phyloP scores from a whole-genome alignment of 352 stramenopile genomes.

The Globisporangium parvum region DNA sequence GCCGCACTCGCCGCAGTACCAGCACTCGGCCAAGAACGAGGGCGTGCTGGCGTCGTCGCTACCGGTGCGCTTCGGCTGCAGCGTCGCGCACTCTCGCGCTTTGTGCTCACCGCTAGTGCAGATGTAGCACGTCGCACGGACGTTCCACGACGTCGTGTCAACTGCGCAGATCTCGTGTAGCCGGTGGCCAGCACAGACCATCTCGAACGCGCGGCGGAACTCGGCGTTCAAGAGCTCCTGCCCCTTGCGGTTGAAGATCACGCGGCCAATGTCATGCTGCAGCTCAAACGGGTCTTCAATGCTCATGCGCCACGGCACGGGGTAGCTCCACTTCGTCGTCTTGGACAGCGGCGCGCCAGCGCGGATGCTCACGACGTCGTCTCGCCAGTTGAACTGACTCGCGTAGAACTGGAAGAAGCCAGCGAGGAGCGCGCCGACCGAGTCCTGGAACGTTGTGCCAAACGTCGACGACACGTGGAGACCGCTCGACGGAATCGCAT shows the following conservation, averaged over 20 bases:
- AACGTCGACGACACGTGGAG: conserved; percentile 35
- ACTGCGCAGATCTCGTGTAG: conserved; percentile 46
- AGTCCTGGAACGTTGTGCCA: conserved; percentile 64
- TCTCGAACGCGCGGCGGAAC: conserved; percentile 52
- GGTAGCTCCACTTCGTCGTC: conserved; percentile 62
- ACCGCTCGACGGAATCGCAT: conserved; percentile 45
- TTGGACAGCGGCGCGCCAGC: conserved; percentile 57
- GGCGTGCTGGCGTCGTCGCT: conserved; percentile 7
- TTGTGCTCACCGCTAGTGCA: conserved; percentile 42
- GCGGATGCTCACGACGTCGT: conserved; percentile 92
- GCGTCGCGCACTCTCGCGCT: conserved; percentile 47
- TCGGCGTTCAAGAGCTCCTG: conserved; percentile 55
- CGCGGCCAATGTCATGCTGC: conserved; percentile 68
- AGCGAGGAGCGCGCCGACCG: conserved; percentile 89
- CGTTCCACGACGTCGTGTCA: conserved; percentile 46
- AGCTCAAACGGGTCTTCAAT: conserved; percentile 87
- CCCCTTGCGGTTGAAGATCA: conserved; percentile 68
- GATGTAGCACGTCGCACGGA: conserved; percentile 57
- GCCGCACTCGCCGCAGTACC: conserved; percentile 68
- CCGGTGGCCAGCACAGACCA: conserved; percentile 36
- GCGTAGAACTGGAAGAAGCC: conserved; percentile 98
- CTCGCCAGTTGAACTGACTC: conserved; percentile 93
- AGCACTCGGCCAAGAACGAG: conserved; percentile 47
- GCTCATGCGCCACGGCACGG: conserved; percentile 66
- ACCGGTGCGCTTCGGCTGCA: conserved; percentile 8